These are phyloP conservation scores for Petunia hybrid DNA, from an alignment of 305 asterid species.

Conservation along the genomic window DNA sequence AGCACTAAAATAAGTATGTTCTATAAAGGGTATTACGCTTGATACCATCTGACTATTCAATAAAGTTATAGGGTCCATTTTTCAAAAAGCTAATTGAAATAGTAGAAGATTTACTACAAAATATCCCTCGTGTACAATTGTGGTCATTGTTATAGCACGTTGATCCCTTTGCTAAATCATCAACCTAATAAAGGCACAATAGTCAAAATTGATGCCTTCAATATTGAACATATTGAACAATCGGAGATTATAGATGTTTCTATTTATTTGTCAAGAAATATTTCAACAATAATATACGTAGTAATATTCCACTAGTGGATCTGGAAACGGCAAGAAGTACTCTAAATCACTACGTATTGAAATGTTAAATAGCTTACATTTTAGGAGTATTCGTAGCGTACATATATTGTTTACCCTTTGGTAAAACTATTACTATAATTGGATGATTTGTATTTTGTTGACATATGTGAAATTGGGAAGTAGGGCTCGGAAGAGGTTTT, in stretches of 20 bases:
- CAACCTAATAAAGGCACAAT: neutral
- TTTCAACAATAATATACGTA: too few relatives aligned
- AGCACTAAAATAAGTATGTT: constrained; percentile 28
- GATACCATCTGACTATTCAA: constrained; percentile 28
- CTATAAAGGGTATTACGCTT: neutral
- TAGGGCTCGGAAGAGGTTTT: too few relatives aligned
- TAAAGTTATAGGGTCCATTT: constrained; percentile 16
- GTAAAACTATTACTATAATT: neutral
- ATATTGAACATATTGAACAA: neutral
- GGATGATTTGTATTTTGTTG: neutral
- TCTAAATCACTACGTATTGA: too few relatives aligned
- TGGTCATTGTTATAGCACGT: neutral
- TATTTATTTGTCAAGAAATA: too few relatives aligned
- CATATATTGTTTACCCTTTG: too few relatives aligned
- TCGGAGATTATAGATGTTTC: too few relatives aligned
- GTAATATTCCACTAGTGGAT: too few relatives aligned
- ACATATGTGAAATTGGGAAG: neutral
- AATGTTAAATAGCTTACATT: too few relatives aligned
- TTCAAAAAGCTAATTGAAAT: neutral
- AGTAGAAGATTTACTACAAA: neutral
- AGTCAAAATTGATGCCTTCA: neutral
- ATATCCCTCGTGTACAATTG: neutral
- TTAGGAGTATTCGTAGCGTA: too few relatives aligned
- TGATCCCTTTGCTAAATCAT: neutral
- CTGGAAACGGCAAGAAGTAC: too few relatives aligned